These are phyloP conservation scores for Plasmodium blacklocki DNA, from an alignment of 169 alveolate species.

Conservation along the genomic window DNA sequence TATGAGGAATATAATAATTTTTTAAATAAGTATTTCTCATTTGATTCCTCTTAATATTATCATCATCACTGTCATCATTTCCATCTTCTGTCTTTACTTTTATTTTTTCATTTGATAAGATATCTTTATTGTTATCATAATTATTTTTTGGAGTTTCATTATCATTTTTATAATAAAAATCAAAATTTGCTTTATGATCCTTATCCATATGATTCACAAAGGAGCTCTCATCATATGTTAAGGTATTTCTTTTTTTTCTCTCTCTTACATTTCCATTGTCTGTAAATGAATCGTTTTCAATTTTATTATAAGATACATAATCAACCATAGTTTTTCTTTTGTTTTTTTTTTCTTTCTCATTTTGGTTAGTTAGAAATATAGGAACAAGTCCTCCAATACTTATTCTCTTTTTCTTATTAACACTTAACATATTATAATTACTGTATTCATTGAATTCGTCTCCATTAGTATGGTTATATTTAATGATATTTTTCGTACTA, in stretches of 20 bases:
- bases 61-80: background rate
- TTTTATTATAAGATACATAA: conserved; percentile 16
- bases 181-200: background rate
- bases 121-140: background rate
- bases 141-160: conserved; percentile 31
- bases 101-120: background rate
- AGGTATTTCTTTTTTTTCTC: too few species aligned
- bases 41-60: background rate
- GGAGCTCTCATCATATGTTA: too few species aligned
- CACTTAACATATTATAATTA: conserved; percentile 9
- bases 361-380: conserved; percentile 56
- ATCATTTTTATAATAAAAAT: conserved; percentile 6
- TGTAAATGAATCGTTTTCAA: background rate
- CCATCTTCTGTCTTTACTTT: background rate
- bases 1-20: conserved; percentile 73
- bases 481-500: background rate
- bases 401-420: conserved; percentile 63
- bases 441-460: background rate
- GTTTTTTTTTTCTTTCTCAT: conserved; percentile 39
- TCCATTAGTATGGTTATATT: background rate
- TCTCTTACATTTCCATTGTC: background rate
- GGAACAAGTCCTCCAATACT: conserved; percentile 75
- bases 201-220: background rate
- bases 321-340: conserved; percentile 54
- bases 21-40: conserved; percentile 54